Conservation (phyloP, 176 grass and related monocot genomes). For the Oryza glaberrima region DNA sequence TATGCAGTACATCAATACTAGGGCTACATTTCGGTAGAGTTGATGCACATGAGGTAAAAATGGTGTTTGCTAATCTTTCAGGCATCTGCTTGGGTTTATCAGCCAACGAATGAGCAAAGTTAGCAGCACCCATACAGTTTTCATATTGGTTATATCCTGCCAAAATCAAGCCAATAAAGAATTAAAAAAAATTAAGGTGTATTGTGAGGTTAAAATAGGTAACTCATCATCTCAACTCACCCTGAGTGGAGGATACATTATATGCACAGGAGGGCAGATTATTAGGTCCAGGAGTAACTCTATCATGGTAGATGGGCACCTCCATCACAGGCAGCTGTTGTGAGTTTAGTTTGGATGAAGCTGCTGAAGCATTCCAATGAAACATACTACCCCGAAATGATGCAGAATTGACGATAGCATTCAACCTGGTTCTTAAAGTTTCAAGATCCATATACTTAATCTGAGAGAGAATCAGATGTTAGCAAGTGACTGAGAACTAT, state of each 20-base stretch:
- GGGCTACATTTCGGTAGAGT: conserved; percentile 34
- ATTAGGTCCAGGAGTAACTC: conserved; percentile 33
- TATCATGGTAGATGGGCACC: conserved; percentile 27
- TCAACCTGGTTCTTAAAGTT: conserved; percentile 38
- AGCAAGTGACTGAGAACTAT: conserved; percentile 31
- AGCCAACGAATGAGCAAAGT: conserved; percentile 36
- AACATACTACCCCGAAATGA: conserved; percentile 5
- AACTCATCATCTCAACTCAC: conserved; percentile 47
- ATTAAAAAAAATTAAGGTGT: conserved; percentile 20
- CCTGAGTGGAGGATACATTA: conserved; percentile 42
- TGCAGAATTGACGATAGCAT: conserved; percentile 29
- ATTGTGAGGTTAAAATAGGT: conserved; percentile 17
- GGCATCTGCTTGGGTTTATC: conserved; percentile 21
- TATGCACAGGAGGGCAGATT: conserved; percentile 14
- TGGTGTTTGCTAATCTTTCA: conserved; percentile 36
- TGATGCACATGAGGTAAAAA: conserved; percentile 29
- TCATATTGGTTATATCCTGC: conserved; percentile 52
- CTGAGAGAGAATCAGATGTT: conserved; percentile 36
- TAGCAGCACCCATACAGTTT: conserved; percentile 37
- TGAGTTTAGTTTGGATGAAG: neutral
- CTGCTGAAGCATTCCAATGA: conserved; percentile 23
- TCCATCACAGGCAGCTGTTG: conserved; percentile 36
- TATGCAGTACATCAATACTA: conserved; percentile 22
- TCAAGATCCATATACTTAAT: conserved; percentile 41
- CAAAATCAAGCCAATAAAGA: conserved; percentile 33